Percentiles rank a stretch among this genome's conserved stretches.
phyloP scores from a whole-genome alignment of 371 early-diverging fungal genomes.

The Vavraia culicis region DNA sequence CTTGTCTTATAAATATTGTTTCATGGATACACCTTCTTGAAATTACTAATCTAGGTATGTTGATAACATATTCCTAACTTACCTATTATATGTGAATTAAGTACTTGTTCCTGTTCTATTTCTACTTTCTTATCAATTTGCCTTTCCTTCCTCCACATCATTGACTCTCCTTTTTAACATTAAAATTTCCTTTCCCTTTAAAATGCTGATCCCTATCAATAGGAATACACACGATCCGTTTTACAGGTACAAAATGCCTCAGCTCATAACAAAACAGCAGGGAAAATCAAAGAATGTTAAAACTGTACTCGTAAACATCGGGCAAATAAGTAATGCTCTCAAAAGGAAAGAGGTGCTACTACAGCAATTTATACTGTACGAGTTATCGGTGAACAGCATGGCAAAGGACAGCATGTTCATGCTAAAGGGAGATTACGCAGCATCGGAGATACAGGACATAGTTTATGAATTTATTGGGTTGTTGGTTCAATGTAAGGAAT shows the following conservation, averaged over 20 bases:
- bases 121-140: no score
- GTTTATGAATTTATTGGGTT: slow-evolving; percentile 77
- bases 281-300: slow-evolving; percentile 94
- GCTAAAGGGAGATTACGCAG: slow-evolving; percentile 83
- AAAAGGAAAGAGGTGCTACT: slow-evolving; percentile 59
- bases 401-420: slow-evolving; percentile 69
- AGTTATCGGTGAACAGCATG: slow-evolving; percentile 76
- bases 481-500: slow-evolving; percentile 76
- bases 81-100: no score
- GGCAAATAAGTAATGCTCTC: slow-evolving; percentile 69
- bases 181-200: no score
- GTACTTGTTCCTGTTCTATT: no score
- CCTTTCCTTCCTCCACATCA: no score
- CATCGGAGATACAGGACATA: slow-evolving; percentile 58
- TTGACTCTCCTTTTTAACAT: no score
- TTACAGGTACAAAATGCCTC: slow-evolving; percentile 98
- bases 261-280: slow-evolving; percentile 54
- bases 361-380: slow-evolving; percentile 77
- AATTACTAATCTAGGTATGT: no score
- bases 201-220: no score
- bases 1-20: no score
- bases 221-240: slow-evolving; percentile 50
- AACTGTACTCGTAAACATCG: slow-evolving; percentile 87
- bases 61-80: no score
- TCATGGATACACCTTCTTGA: no score